Evolutionary conservation across 805 yeast species (phyloP).

Genomic region (Metschnikowia santaceciliae): DNA sequence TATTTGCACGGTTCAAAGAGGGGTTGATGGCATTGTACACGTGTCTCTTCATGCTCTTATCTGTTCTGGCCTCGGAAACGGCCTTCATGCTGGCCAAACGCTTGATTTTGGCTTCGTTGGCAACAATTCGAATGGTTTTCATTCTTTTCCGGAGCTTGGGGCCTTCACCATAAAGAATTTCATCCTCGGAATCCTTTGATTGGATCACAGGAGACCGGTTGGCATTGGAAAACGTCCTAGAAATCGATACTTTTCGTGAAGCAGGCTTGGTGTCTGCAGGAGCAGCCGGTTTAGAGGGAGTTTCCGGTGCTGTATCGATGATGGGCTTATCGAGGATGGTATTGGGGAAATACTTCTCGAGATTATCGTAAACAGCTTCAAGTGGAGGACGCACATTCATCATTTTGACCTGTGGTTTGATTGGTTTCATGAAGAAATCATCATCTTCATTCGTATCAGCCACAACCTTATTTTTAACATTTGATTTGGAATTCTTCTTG

Average conservation of each 20-base stretch:
- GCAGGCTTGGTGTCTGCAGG: conserved; percentile 22
- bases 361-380: conserved; percentile 85
- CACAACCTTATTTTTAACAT: too few relatives aligned
- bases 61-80: conserved; percentile 6
- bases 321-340: conserved; percentile 91
- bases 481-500: background rate
- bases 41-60: conserved; percentile 1
- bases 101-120: conserved; percentile 69
- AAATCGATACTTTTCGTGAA: conserved; percentile 23
- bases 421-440: conserved; percentile 19
- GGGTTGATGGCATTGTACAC: conserved; percentile 1
- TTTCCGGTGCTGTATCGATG: conserved; percentile 60
- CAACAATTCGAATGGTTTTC: conserved; percentile 91
- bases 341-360: conserved; percentile 88
- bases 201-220: conserved; percentile 33
- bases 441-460: background rate
- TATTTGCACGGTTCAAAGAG: conserved; percentile 61
- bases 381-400: conserved; percentile 90
- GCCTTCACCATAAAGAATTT: conserved; percentile 35
- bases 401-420: conserved; percentile 8
- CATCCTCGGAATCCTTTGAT: conserved; percentile 27
- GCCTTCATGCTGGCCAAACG: conserved; percentile 26
- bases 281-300: conserved; percentile 33
- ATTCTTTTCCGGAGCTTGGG: conserved; percentile 55
- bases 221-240: conserved; percentile 43